Evolutionary conservation across 169 alveolate genomes (phyloP), one percentile per base, ranked within the genome.

Genomic region (Condylostoma magnum): DNA sequence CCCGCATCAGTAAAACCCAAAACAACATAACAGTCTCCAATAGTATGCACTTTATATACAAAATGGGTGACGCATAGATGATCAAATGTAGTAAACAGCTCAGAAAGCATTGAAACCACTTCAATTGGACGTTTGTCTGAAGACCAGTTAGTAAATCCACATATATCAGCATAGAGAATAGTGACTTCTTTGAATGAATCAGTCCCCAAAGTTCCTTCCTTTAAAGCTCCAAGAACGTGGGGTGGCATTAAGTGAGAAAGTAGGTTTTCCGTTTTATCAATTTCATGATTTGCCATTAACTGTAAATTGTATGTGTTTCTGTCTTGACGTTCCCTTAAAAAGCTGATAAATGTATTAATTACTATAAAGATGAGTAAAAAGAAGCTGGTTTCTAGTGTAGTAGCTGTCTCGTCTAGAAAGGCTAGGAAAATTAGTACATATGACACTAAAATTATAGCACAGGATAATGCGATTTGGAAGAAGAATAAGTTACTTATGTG

Each of bases 21-120:
- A 12, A 82, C 93, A 33, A 86, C 89, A 69, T 86, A 86, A 55
- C 93, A 86, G 56, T 86, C 93, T 20, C 93, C 93, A 10, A 86
- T 86, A 4, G 93, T 86, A 51, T 86, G 87, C 2, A 86, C 89
- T 69, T 86, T 86, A 60, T 82, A 86, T 0, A 82, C 90, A 67
- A 80, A 72, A 22, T 86, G 80, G n/a, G 75, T 80, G 12, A 77
- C 79, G 30, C 89, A 79, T 2, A 74, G 72, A 55, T 82, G 72
- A 58, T 86, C 93, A 60, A 86, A 86, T 50, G 68, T 69, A 25
- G 76, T 73, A 43, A 82, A 86, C 56, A 86, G 65, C 37, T 86
- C 83, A 60, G 76, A 66, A 15, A 86, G 68, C 89, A 86, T 77
- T 25, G 55, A 58, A 12, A 86, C 90, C 4, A 86, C 87, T 67